Evolutionary conservation across 352 stramenopile genomes (phyloP).

Genomic region (Phytophthora brassicae): DNA sequence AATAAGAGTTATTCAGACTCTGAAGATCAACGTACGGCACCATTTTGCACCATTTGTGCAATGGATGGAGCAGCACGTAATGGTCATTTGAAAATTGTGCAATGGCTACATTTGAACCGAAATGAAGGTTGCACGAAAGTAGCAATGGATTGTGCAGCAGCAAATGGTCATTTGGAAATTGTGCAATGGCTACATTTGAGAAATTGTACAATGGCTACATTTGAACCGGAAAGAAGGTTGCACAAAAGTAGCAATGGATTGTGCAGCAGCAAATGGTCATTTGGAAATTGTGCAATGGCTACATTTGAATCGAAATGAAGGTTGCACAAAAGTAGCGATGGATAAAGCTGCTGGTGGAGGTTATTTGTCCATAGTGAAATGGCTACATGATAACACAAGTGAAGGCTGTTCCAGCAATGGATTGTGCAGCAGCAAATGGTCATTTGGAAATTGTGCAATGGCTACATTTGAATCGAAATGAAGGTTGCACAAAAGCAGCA

Average conservation of each 20-base stretch:
- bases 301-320: constrained; percentile 25
- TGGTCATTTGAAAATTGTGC: not conserved
- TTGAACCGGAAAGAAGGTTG: constrained; percentile 25
- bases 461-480: constrained; percentile 31
- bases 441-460: constrained; percentile 43
- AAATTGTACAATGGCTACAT: too few relatives aligned
- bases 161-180: constrained; percentile 1
- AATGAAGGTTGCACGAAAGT: constrained; percentile 8
- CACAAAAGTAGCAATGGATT: too few relatives aligned
- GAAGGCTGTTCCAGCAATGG: too few relatives aligned
- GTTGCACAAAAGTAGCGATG: too few relatives aligned
- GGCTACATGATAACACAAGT: too few relatives aligned
- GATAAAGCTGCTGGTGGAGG: too few relatives aligned
- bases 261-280: too few relatives aligned
- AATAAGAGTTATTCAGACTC: too few relatives aligned
- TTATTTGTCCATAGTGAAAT: too few relatives aligned
- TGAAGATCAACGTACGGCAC: not conserved
- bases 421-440: constrained; percentile 13
- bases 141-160: constrained; percentile 1
- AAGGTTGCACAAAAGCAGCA: constrained; percentile 10
- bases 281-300: too few relatives aligned
- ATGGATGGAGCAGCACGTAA: not conserved
- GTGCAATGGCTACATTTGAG: constrained; percentile 5
- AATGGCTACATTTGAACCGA: constrained; percentile 12
- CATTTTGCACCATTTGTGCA: not conserved